phyloP scores from a whole-genome alignment of 768 basidiomycete species.

The Pholiota microspora region DNA sequence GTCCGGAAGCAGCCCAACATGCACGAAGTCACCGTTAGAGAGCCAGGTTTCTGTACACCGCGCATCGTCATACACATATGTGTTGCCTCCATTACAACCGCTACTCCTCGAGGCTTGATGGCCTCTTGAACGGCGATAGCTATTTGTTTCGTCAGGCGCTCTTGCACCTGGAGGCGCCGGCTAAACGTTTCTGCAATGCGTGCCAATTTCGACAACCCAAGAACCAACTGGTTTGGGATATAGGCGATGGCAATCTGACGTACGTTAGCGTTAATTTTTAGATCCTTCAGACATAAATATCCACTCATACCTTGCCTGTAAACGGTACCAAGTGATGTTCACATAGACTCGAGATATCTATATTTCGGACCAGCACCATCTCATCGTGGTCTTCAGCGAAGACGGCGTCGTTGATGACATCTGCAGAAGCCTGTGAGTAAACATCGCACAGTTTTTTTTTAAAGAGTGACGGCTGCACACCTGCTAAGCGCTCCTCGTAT shows the following conservation, averaged over 20 bases:
- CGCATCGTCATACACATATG: constrained; percentile 99
- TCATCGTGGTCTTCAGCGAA: constrained; percentile 99
- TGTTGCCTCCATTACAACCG: constrained; percentile 98
- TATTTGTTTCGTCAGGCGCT: constrained; percentile 95
- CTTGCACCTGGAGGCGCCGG: constrained; percentile 94
- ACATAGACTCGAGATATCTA: constrained; percentile 95
- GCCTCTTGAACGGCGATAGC: constrained; percentile 98
- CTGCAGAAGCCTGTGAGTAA: constrained; percentile 38
- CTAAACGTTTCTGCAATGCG: constrained; percentile 97
- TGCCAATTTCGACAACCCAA: constrained; percentile 95
- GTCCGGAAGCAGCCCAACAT: constrained; percentile 99
- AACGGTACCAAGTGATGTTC: constrained; percentile 99
- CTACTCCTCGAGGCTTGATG: constrained; percentile 95
- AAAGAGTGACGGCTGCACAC: constrained; percentile 42
- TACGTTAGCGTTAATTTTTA: constrained; percentile 14
- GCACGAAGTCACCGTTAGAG: constrained; percentile 92
- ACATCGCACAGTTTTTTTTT: constrained; percentile 12
- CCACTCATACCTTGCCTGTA: constrained; percentile 80
- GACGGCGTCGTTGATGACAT: constrained; percentile 98
- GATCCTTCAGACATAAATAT: constrained; percentile 11
- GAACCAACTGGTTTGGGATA: constrained; percentile 91
- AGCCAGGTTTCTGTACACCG: constrained; percentile 97
- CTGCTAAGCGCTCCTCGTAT: constrained; percentile 92
- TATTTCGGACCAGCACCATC: constrained; percentile 98
- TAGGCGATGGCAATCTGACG: constrained; percentile 93